phyloP scores from a whole-genome alignment of 2,329 filamentous ascomycete genomes.

The Phyllosticta ampelicida region DNA sequence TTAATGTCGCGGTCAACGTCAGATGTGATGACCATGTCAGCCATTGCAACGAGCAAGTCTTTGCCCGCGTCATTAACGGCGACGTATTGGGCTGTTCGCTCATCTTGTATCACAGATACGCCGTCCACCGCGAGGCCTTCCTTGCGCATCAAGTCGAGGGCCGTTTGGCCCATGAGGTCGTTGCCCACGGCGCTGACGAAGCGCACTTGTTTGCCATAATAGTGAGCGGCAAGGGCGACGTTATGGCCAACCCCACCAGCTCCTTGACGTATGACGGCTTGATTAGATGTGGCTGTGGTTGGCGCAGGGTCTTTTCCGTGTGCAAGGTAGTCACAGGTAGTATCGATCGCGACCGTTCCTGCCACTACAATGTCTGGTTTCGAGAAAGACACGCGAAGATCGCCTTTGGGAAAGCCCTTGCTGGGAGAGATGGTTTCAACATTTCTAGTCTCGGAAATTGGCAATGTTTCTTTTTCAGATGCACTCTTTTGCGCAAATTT shows the following conservation, averaged over 20 bases:
- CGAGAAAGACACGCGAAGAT: too few species aligned
- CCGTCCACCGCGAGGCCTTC: conserved; percentile 51
- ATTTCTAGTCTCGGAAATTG: too few species aligned
- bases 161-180: conserved; percentile 64
- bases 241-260: conserved; percentile 90
- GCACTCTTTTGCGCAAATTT: too few species aligned
- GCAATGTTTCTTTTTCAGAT: too few species aligned
- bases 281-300: conserved; percentile 84
- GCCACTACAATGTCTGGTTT: conserved; percentile 63
- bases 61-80: conserved; percentile 77
- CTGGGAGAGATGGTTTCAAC: too few species aligned
- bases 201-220: conserved; percentile 53
- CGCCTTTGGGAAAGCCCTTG: too few species aligned
- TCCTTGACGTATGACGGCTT: conserved; percentile 66
- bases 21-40: conserved; percentile 80
- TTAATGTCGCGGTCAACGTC: conserved; percentile 19
- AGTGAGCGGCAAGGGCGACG: conserved; percentile 72
- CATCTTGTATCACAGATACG: conserved; percentile 36
- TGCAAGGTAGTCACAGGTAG: conserved; percentile 64
- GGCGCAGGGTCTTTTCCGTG: too few species aligned
- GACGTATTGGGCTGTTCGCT: conserved; percentile 58
- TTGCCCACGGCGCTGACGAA: conserved; percentile 75
- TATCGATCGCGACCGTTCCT: conserved; percentile 80
- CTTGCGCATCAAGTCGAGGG: conserved; percentile 54
- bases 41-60: conserved; percentile 84